Conservation (phyloP, 208 protist species). For the Crithidia fasciculata region DNA sequence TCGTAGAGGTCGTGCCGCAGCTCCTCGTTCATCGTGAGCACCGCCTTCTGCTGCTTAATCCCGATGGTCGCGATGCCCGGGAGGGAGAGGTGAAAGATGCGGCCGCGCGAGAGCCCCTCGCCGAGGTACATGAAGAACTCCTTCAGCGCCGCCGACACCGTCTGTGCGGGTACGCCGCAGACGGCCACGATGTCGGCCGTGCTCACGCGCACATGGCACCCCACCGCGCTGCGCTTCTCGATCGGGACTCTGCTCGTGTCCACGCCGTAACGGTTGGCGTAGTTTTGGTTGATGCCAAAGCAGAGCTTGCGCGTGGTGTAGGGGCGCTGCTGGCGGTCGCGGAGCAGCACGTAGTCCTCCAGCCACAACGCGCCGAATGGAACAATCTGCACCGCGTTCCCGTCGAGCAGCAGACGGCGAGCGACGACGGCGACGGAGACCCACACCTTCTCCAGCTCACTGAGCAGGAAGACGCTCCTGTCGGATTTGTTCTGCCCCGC, state of each 20-base stretch:
- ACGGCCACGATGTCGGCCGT: conserved; percentile 73
- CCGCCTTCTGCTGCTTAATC: conserved; percentile 63
- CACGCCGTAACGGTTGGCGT: conserved; percentile 54
- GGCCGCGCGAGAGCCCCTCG: conserved; percentile 72
- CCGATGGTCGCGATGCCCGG: conserved; percentile 67
- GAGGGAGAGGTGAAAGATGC: conserved; percentile 69
- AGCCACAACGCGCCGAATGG: conserved; percentile 75
- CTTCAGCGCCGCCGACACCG: conserved; percentile 60
- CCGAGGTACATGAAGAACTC: conserved; percentile 88
- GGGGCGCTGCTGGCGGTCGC: conserved; percentile 39
- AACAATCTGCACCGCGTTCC: conserved; percentile 59
- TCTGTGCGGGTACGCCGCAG: conserved; percentile 71
- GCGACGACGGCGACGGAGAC: conserved; percentile 61
- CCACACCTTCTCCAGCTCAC: conserved; percentile 86
- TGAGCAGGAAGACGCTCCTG: conserved; percentile 79
- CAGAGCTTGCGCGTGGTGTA: conserved; percentile 48
- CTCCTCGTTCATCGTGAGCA: conserved; percentile 56
- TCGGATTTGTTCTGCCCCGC: conserved; percentile 58
- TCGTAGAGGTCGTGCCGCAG: conserved; percentile 69
- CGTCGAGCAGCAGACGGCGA: conserved; percentile 66
- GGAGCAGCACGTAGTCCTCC: conserved; percentile 46
- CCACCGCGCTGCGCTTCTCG: conserved; percentile 24
- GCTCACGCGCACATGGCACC: conserved; percentile 32
- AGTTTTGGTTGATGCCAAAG: conserved; percentile 54
- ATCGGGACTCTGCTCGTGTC: conserved; percentile 45